These are phyloP conservation scores for Dacryopinax primogenitus DNA, from an alignment of 768 basidiomycete species.

Conservation along the genomic window DNA sequence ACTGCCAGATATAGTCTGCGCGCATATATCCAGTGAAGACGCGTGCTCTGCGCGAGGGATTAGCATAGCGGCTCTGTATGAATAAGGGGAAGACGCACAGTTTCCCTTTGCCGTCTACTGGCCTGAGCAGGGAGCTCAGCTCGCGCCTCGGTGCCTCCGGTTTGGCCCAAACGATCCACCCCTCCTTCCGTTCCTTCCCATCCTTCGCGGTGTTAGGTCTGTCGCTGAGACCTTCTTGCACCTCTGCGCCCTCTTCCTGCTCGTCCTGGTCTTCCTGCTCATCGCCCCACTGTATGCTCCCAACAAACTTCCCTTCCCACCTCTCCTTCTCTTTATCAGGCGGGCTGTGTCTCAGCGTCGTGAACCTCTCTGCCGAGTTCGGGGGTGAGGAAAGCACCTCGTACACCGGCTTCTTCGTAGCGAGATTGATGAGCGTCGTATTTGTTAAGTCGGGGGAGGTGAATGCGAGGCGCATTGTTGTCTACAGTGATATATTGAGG, in stretches of 20 bases:
- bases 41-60: background rate
- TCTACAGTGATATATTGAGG: background rate
- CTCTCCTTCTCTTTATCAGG: background rate
- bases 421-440: background rate
- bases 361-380: background rate
- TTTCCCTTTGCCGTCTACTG: background rate
- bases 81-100: background rate
- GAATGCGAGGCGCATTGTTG: background rate
- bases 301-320: background rate
- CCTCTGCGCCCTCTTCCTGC: background rate
- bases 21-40: conserved; percentile 6
- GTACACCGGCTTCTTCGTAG: background rate
- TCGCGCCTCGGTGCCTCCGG: background rate
- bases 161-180: conserved; percentile 5
- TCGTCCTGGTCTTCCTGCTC: background rate
- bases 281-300: background rate
- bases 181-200: background rate
- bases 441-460: background rate
- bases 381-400: background rate
- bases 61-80: background rate
- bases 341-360: background rate
- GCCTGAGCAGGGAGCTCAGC: background rate
- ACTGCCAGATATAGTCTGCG: background rate
- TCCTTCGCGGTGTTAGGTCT: no score
- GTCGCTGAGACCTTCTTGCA: no score